Percentiles rank a stretch among this genome's conserved stretches.
phyloP scores from a whole-genome alignment of 2,329 filamentous ascomycete genomes.

The Podosphaera aphanis region DNA sequence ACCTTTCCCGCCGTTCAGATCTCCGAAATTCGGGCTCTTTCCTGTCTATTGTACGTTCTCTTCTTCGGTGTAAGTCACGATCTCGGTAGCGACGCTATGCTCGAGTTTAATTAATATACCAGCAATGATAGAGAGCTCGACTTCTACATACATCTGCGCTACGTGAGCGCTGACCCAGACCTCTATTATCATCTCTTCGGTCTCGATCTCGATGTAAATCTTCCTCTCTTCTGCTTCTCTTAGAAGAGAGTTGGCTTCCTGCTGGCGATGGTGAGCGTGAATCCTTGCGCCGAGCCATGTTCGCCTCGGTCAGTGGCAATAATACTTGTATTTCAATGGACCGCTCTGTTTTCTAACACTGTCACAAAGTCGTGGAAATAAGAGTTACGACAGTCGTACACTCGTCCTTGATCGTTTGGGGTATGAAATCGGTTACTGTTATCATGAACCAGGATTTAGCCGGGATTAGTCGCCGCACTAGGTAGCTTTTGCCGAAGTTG shows the following conservation, averaged over 20 bases:
- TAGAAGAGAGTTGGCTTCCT: slow-evolving; percentile 59
- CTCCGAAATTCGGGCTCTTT: slow-evolving; percentile 43
- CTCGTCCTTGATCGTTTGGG: not conserved
- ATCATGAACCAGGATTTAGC: not conserved
- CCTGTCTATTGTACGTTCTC: slow-evolving; percentile 46
- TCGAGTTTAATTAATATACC: slow-evolving; percentile 19
- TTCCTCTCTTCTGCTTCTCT: slow-evolving; percentile 26
- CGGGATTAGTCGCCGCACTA: not conserved
- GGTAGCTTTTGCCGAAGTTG: not conserved
- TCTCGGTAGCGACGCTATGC: slow-evolving; percentile 35
- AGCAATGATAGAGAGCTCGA: not conserved
- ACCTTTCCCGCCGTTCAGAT: slow-evolving; percentile 35
- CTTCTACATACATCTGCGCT: slow-evolving; percentile 32
- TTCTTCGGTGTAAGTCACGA: slow-evolving; percentile 35
- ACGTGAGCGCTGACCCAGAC: slow-evolving; percentile 32
- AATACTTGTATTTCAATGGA: slow-evolving; percentile 18
- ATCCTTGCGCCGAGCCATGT: slow-evolving; percentile 37
- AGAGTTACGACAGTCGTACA: not conserved
- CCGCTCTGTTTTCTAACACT: not conserved
- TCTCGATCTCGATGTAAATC: slow-evolving; percentile 27
- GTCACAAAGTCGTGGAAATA: not conserved
- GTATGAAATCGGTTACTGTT: not conserved
- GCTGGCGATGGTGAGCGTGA: slow-evolving; percentile 78
- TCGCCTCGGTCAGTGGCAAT: slow-evolving; percentile 20
- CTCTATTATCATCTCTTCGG: slow-evolving; percentile 25